Conservation (phyloP, 2,329 filamentous ascomycete genomes). For the Xylariaceae sp. region DNA sequence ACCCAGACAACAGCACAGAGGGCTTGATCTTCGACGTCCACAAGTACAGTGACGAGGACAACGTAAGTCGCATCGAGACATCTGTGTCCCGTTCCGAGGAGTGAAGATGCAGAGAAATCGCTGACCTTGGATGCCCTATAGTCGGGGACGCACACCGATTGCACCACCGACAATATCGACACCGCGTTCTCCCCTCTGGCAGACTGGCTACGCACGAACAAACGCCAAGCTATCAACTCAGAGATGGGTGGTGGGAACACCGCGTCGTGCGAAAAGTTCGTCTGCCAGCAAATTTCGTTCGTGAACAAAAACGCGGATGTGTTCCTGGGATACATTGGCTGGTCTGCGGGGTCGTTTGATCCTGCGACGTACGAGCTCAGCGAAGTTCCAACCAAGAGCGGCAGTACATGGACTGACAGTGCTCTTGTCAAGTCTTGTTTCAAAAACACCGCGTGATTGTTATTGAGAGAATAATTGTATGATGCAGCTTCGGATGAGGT, state of each 20-base stretch:
- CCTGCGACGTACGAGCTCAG: constrained; percentile 16
- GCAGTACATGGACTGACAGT: constrained; percentile 14
- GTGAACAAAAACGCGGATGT: constrained; percentile 26
- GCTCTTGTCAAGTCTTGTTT: constrained; percentile 15
- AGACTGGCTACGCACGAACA: constrained; percentile 29
- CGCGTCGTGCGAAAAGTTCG: constrained; percentile 26
- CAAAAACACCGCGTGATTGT: constrained; percentile 11
- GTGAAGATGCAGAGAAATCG: too few relatives aligned
- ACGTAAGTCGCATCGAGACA: too few relatives aligned
- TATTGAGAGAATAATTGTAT: too few relatives aligned
- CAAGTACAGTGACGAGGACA: constrained; percentile 38
- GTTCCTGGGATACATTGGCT: constrained; percentile 23
- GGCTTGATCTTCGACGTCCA: constrained; percentile 42
- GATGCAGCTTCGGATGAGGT: too few relatives aligned
- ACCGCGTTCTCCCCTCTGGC: constrained; percentile 29
- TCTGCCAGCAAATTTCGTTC: constrained; percentile 28
- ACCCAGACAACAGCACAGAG: constrained; percentile 36
- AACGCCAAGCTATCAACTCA: constrained; percentile 29
- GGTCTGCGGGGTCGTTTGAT: constrained; percentile 20
- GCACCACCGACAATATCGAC: constrained; percentile 31
- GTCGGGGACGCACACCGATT: constrained; percentile 23
- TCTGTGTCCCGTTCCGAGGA: too few relatives aligned
- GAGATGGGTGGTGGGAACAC: constrained; percentile 35
- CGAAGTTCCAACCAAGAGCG: constrained; percentile 16
- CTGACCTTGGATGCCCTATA: too few relatives aligned